Evolutionary conservation across 2,329 filamentous ascomycete genomes (phyloP).

Genomic region (Neopestalotiopsis rosae): DNA sequence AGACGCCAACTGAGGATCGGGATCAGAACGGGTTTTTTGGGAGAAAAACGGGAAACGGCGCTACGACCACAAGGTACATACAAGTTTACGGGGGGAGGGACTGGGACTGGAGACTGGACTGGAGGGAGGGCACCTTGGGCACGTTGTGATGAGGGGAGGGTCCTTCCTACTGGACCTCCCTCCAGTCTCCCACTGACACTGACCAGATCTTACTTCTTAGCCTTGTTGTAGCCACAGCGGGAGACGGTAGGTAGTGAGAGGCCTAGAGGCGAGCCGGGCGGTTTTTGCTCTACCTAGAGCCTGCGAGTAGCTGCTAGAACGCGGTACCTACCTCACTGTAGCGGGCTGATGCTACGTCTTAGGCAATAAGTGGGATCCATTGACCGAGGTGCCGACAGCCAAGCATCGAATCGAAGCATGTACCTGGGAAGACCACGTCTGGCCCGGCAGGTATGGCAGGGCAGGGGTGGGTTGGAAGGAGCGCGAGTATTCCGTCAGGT

Average conservation of each 20-base stretch:
- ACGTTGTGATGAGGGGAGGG: too few relatives aligned
- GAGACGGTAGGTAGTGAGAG: neutral
- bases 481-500: neutral
- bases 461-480: neutral
- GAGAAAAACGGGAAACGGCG: neutral
- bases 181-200: too few relatives aligned
- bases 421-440: neutral
- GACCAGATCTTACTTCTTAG: too few relatives aligned
- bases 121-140: neutral
- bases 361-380: neutral
- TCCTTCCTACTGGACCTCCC: too few relatives aligned
- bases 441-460: neutral
- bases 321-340: neutral
- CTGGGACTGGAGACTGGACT: neutral
- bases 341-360: neutral
- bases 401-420: neutral
- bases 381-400: neutral
- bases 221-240: constrained; percentile 1
- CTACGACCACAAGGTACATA: neutral
- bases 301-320: neutral
- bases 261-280: neutral
- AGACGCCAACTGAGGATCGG: constrained; percentile 14
- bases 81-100: neutral
- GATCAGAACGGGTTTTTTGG: constrained; percentile 11
- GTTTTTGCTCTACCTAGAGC: neutral